Percentiles rank a stretch among this genome's conserved stretches.
phyloP scores from a whole-genome alignment of 441 rosid genomes.

The Erysimum cheiri region DNA sequence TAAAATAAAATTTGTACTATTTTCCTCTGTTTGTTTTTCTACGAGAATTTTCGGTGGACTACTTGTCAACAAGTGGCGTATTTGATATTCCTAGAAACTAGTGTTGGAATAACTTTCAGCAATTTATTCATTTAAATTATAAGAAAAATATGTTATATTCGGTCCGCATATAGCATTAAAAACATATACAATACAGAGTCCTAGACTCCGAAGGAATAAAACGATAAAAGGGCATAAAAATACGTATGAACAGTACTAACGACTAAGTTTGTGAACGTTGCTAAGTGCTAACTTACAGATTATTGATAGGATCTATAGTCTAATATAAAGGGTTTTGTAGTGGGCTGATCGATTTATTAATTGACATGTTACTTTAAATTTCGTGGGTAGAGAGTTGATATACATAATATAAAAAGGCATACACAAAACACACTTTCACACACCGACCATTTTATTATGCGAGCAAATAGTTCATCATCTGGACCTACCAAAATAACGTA shows the following conservation, averaged over 20 bases:
- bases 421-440: slow-evolving; percentile 18
- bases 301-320: slow-evolving; percentile 20
- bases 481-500: slow-evolving; percentile 42
- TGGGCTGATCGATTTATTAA: slow-evolving; percentile 16
- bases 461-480: slow-evolving; percentile 18
- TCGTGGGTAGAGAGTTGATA: slow-evolving; percentile 9
- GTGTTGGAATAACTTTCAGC: slow-evolving; percentile 37
- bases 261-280: slow-evolving; percentile 23
- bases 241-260: slow-evolving; percentile 9
- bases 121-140: slow-evolving; percentile 1
- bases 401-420: slow-evolving; percentile 10
- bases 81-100: slow-evolving; percentile 29
- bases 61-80: slow-evolving; percentile 32
- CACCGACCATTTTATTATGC: slow-evolving; percentile 33
- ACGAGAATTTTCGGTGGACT: slow-evolving; percentile 15
- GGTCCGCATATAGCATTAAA: slow-evolving; percentile 9
- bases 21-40: not conserved
- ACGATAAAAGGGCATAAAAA: slow-evolving; percentile 13
- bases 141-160: slow-evolving; percentile 4
- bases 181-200: slow-evolving; percentile 11
- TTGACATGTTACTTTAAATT: slow-evolving; percentile 17
- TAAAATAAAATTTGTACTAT: not conserved
- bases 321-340: slow-evolving; percentile 31
- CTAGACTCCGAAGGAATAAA: slow-evolving; percentile 20
- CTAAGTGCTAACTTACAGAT: slow-evolving; percentile 4